Conservation (phyloP, 2,329 filamentous ascomycete genomes). For the Clarireedia monteithiana region DNA sequence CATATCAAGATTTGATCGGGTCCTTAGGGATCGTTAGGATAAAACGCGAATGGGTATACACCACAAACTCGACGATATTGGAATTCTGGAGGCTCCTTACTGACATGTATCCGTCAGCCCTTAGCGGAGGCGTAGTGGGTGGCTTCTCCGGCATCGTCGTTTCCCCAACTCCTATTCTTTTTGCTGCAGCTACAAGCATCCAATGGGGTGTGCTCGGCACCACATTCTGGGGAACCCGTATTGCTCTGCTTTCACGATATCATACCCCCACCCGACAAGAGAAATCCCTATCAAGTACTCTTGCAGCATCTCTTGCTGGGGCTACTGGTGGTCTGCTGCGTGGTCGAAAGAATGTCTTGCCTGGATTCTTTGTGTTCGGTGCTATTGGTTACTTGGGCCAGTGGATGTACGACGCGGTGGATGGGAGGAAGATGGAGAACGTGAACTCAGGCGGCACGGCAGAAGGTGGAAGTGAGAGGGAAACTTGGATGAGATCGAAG, state of each 20-base stretch:
- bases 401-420: conserved; percentile 43
- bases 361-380: conserved; percentile 51
- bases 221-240: conserved; percentile 57
- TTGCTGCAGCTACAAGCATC: conserved; percentile 62
- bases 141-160: conserved; percentile 65
- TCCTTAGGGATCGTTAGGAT: too few species aligned
- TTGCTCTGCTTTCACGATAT: conserved; percentile 41
- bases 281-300: conserved; percentile 56
- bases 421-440: conserved; percentile 29
- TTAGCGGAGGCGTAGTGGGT: conserved; percentile 53
- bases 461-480: conserved; percentile 22
- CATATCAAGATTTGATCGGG: too few species aligned
- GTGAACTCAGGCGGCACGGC: conserved; percentile 26
- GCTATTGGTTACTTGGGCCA: conserved; percentile 51
- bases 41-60: background rate
- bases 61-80: background rate
- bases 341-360: conserved; percentile 46
- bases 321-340: conserved; percentile 52
- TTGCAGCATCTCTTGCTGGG: conserved; percentile 66
- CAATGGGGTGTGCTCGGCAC: conserved; percentile 77
- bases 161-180: conserved; percentile 59
- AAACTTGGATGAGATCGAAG: conserved; percentile 45
- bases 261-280: conserved; percentile 44
- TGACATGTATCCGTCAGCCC: background rate
- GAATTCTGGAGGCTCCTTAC: background rate